phyloP scores from a whole-genome alignment of 495 filamentous ascomycete genomes.

The Pyrenula massariospora region DNA sequence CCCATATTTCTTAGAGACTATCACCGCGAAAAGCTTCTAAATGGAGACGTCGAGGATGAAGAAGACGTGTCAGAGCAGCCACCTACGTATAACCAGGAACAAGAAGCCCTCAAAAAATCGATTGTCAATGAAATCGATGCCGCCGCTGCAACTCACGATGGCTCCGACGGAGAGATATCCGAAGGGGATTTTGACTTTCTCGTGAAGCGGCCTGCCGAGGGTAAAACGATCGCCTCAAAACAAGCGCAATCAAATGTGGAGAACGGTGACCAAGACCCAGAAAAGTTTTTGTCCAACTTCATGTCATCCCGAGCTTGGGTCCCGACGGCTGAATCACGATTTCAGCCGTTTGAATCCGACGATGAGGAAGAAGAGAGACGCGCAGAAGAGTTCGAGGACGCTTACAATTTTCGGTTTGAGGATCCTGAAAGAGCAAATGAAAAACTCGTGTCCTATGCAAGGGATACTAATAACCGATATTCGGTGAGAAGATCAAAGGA shows the following conservation, averaged over 20 bases:
- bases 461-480: conserved; percentile 66
- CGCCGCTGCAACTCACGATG: conserved; percentile 29
- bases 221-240: conserved; percentile 23
- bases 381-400: conserved; percentile 79
- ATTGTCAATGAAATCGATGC: conserved; percentile 73
- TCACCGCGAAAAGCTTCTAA: conserved; percentile 73
- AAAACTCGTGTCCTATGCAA: conserved; percentile 70
- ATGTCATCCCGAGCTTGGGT: conserved; percentile 83
- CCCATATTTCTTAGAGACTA: conserved; percentile 83
- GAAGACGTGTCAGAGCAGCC: conserved; percentile 33
- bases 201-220: conserved; percentile 27
- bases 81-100: conserved; percentile 73
- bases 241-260: conserved; percentile 46
- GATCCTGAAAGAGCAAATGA: conserved; percentile 78
- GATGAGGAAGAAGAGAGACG: conserved; percentile 73
- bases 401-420: conserved; percentile 96
- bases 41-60: conserved; percentile 44
- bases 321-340: conserved; percentile 42
- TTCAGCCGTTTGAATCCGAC: conserved; percentile 79
- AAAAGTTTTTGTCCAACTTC: conserved; percentile 82
- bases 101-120: conserved; percentile 63
- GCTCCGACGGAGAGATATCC: conserved; percentile 39
- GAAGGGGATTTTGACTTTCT: conserved; percentile 58
- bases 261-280: conserved; percentile 79
- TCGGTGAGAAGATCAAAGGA: conserved; percentile 76